Evolutionary conservation across 306 rosid genomes (phyloP).

Genomic region (Cucumis hystrix): DNA sequence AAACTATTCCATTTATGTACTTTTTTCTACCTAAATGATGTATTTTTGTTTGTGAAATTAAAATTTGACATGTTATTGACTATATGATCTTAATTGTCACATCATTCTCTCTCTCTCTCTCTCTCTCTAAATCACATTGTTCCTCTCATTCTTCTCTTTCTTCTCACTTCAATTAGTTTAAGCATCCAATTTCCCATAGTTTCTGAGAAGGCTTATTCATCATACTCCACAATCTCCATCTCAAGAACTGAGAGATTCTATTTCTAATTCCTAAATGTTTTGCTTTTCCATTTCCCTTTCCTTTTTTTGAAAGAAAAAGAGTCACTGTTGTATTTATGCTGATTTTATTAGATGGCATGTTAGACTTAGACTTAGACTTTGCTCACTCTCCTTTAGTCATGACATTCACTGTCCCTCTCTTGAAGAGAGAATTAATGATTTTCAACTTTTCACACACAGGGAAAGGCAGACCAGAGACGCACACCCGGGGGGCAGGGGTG

Average conservation of each 20-base stretch:
- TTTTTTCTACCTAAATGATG: background rate
- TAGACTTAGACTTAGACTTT: background rate
- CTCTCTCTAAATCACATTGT: background rate
- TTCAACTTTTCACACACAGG: background rate
- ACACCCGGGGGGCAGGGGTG: background rate
- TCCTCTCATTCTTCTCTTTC: background rate
- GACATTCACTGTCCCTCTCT: background rate
- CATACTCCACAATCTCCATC: background rate
- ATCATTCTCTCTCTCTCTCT: background rate
- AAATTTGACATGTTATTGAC: background rate
- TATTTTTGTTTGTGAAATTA: background rate
- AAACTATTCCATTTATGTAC: background rate
- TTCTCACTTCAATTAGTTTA: background rate
- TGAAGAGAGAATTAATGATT: background rate
- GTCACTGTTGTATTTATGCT: background rate
- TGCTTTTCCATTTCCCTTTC: background rate
- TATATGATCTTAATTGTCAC: background rate
- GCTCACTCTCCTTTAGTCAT: background rate
- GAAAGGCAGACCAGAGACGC: background rate
- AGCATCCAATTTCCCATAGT: conserved; percentile 31
- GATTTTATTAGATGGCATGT: background rate
- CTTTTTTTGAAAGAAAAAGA: too few relatives aligned
- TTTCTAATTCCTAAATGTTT: background rate
- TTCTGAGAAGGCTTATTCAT: conserved; percentile 32
- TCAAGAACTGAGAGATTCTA: background rate